Base-by-base conservation (phyloP, 768 basidiomycete genomes). In the Solioccasus polychromus region DNA sequence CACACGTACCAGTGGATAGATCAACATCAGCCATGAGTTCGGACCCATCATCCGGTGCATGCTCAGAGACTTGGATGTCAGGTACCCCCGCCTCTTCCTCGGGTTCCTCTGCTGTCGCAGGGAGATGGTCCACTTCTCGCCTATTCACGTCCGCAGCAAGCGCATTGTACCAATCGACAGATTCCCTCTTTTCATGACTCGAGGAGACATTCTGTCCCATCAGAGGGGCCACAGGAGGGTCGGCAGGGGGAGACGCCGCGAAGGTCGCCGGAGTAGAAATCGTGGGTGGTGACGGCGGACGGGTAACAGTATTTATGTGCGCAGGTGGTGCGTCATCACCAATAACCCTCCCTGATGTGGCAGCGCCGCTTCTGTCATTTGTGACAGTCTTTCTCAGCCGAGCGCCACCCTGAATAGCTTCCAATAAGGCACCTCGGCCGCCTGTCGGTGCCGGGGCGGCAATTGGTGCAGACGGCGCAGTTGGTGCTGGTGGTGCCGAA, bases 161-260 rank as follows among this genome's bases (percentile, higher is more conserved):
- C 25, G 85, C 86, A 40, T 83, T 78, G 61, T 90, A 92, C 94
- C 94, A 98, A 57, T 92, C 93, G 4, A 95, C 85, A 7, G 84
- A 86, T 64, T 92, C 86, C 48, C 83, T 73, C 56, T 85, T 78
- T 44, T 67, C 75, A 26, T 74, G 68, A 29, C 60, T 51, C 29
- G 52, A 45, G 26, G 55, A 64, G 30, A 30, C 44, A 39, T 34
- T 45, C 41, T 46, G 26, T 15, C 31, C 52, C 42, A 60, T 59
- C 2, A 37, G 31, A 19, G 54, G 49, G 18, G 29, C 48, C 32
- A 23, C 55, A 11, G 56, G 50, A 8, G 50, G 48, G 29, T 61
- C 55, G 11, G 52, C 47, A 23, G 62, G 50, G 8, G 57, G 49
- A 28, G 61, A 50, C 19, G 67, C 53, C 7, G 22, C 17, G 11